Base-by-base conservation (phyloP, 305 asterid species). In the Fraxinus albicans region DNA sequence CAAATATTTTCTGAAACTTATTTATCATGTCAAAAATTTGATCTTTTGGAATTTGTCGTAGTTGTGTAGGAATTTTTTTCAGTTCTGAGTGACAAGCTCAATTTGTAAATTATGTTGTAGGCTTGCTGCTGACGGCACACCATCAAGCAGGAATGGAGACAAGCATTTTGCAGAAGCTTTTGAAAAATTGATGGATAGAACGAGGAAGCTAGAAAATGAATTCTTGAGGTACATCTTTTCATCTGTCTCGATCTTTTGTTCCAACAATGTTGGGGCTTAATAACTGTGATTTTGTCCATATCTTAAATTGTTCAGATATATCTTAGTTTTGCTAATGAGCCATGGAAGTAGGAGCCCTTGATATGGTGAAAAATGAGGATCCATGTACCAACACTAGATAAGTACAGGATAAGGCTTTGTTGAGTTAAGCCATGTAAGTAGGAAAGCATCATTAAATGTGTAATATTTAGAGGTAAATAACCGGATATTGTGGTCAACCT, bases 201-300 rank as follows among this genome's bases (percentile, higher is more conserved):
- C 86, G 8, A 90, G 74, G 84, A 92, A 85, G 85, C 91, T 95
- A 77, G 96, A 95, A 84, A 79, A 79, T 82, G 92, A 88, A 79
- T 91, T 92, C 76, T 82, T 73, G 76, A 90, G 97, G 99, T 95
- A 92, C 88, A 65, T 38, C 65, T 47, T 75, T 74, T 58, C 35
- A 38, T 78, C 72, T 44, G 10, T 67, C 73, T 81, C 53, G 19
- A 73, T 25, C 44, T 34, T 40, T 9, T 29, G 79, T 65, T 23
- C 70, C 70, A 19, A 8, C 31, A 7, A 21, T 19, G 70, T 7
- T 60, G 70, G 35, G 35, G 34, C 73, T 65, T 65, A 42, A 75
- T 69, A 50, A 47, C 29, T 5, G 15, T 25, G 73, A 65, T 65
- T 19, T 65, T 12, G 10, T 10, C 35, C 34, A 65, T 25, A 8